Evolutionary conservation across 2,329 filamentous ascomycete species (phyloP).

Genomic region (Phialophora macrospora): DNA sequence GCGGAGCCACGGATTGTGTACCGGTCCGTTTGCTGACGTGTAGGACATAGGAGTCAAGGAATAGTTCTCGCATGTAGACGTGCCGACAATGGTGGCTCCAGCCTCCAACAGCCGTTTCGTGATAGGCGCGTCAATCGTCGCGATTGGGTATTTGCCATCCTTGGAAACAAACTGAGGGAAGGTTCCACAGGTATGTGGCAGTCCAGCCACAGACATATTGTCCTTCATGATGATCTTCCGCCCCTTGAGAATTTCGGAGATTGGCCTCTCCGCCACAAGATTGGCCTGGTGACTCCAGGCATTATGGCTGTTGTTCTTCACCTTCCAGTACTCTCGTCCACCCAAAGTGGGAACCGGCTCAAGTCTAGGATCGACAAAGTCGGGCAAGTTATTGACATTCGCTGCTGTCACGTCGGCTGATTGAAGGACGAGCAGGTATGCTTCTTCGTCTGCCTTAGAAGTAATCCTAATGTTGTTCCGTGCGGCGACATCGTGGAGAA

Average conservation of each 20-base stretch:
- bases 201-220: conserved; percentile 45
- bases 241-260: conserved; percentile 40
- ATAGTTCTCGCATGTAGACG: conserved; percentile 49
- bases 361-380: conserved; percentile 47
- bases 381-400: conserved; percentile 43
- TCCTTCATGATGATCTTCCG: conserved; percentile 47
- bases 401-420: conserved; percentile 40
- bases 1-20: conserved; percentile 45
- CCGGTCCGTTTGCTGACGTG: conserved; percentile 46
- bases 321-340: conserved; percentile 35
- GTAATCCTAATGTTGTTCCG: conserved; percentile 33
- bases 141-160: conserved; percentile 41
- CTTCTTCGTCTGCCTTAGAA: conserved; percentile 34
- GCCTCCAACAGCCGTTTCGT: conserved; percentile 45
- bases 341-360: conserved; percentile 39
- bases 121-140: conserved; percentile 46
- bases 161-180: conserved; percentile 42
- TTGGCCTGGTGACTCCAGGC: conserved; percentile 50
- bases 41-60: conserved; percentile 47
- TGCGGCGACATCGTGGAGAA: conserved; percentile 36
- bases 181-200: conserved; percentile 47
- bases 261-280: conserved; percentile 41
- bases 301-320: conserved; percentile 49
- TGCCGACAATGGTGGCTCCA: conserved; percentile 45
- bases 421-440: conserved; percentile 41